A percentile compares a stretch with the other conserved stretches of the same genome.
These are phyloP conservation scores for Cladosporium sp. DNA, from an alignment of 2,329 filamentous ascomycete genomes.

Conservation along the genomic window DNA sequence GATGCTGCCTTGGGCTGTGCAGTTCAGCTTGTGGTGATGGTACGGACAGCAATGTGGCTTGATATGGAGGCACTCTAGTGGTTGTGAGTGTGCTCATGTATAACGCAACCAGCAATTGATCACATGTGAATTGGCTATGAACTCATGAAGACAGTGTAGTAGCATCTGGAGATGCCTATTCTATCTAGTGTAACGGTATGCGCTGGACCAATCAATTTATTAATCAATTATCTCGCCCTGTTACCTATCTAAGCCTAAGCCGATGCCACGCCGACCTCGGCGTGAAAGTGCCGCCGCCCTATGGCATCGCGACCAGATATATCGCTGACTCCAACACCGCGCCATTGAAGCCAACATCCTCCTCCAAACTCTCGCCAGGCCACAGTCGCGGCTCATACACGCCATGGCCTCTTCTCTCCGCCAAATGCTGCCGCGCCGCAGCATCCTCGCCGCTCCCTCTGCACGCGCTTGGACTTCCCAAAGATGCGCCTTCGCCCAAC, in stretches of 20 bases:
- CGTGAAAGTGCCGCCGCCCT: slow-evolving; percentile 5
- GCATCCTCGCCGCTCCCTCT: slow-evolving; percentile 18
- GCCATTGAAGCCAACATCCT: background rate
- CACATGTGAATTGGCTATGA: background rate
- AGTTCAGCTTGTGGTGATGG: background rate
- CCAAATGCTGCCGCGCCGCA: slow-evolving; percentile 16
- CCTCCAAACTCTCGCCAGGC: background rate
- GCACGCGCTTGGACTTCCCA: slow-evolving; percentile 13
- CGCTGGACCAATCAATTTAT: background rate
- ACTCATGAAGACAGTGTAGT: background rate
- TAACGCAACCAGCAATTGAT: background rate
- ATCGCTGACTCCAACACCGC: background rate
- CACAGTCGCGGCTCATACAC: background rate
- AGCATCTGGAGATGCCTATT: background rate
- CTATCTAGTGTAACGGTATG: background rate
- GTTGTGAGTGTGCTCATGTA: background rate
- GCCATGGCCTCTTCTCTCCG: slow-evolving; percentile 18
- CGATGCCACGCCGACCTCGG: background rate
- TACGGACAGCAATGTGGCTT: background rate
- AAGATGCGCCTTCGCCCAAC: slow-evolving; percentile 14
- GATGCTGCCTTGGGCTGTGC: background rate
- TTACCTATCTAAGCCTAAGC: background rate
- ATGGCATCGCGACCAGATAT: slow-evolving; percentile 4
- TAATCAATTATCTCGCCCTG: background rate
- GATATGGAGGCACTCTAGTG: background rate